These are phyloP conservation scores for Epichloe elymi DNA, from an alignment of 2,329 filamentous ascomycete genomes.

Conservation along the genomic window DNA sequence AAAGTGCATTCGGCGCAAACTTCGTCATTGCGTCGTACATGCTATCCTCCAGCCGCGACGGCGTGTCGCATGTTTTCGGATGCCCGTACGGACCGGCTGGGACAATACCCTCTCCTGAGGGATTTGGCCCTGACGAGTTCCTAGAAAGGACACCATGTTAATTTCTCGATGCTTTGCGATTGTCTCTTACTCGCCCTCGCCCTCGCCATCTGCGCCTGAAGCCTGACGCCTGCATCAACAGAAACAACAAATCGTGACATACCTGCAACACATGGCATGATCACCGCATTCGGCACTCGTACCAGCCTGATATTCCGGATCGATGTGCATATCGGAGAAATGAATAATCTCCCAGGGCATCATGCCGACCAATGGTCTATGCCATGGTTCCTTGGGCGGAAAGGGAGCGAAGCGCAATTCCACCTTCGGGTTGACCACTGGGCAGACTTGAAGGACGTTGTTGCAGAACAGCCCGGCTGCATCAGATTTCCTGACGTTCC, in stretches of 20 bases:
- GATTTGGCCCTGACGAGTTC: not conserved
- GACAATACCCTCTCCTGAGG: not conserved
- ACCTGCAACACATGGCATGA: not conserved
- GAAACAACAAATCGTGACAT: conserved; percentile 2
- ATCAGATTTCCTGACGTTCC: not conserved
- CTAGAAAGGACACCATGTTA: not conserved
- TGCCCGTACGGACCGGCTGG: not conserved
- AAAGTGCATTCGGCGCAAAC: not conserved
- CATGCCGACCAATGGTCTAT: no score
- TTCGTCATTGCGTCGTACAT: not conserved
- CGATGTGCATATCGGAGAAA: conserved; percentile 1
- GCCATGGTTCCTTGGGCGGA: rapidly evolving
- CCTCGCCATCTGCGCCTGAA: no score
- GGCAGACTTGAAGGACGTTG: not conserved
- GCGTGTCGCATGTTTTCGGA: not conserved
- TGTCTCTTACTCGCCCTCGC: no score
- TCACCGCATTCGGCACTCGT: conserved; percentile 10
- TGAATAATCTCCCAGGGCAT: not conserved
- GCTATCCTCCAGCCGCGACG: not conserved
- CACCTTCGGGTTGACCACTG: not conserved
- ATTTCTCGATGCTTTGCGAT: no score
- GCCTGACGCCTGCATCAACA: not conserved
- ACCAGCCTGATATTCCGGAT: not conserved
- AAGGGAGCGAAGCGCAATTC: not conserved
- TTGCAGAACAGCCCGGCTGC: not conserved